phyloP scores from a whole-genome alignment of 1,284 basidiomycete genomes.

The Marasmius sp. region DNA sequence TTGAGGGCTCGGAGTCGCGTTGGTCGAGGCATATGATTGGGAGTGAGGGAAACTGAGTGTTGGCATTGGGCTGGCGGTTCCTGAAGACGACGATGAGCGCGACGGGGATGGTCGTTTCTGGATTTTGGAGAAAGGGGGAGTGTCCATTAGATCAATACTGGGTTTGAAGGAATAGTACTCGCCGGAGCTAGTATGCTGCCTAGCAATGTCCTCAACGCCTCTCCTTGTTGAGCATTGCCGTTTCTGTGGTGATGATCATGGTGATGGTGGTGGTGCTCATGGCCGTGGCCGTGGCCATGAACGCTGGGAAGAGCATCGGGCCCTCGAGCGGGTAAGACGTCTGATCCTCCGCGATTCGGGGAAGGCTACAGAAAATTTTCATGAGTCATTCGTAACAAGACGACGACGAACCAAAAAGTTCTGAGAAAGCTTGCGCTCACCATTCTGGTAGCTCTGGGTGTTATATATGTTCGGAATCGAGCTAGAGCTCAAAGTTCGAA shows the following conservation, averaged over 20 bases:
- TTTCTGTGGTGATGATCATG: constrained; percentile 8
- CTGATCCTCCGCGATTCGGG: background rate
- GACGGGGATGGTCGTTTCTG: constrained; percentile 44
- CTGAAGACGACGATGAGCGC: constrained; percentile 38
- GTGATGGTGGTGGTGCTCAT: constrained; percentile 16
- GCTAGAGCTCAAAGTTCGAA: background rate
- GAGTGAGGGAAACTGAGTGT: constrained; percentile 20
- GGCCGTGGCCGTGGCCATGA: constrained; percentile 14
- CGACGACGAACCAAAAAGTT: background rate
- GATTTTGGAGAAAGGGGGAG: background rate
- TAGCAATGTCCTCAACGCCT: constrained; percentile 45
- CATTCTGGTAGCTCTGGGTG: background rate
- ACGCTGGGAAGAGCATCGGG: background rate
- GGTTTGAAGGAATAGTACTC: constrained; percentile 19
- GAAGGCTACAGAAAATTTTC: background rate
- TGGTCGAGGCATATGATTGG: constrained; percentile 20
- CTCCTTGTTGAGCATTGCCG: constrained; percentile 36
- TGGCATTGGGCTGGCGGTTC: constrained; percentile 38
- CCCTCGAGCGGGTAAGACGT: background rate
- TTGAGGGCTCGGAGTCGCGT: constrained; percentile 14
- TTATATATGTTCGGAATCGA: background rate
- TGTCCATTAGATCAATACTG: background rate
- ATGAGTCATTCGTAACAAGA: background rate
- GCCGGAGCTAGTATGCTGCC: constrained; percentile 52
- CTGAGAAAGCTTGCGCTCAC: background rate